Percentiles rank a stretch among this genome's conserved stretches.
These are phyloP conservation scores for Cryptococcus jaspeensis DNA, from an alignment of 1,284 basidiomycete genomes.

Conservation along the genomic window DNA sequence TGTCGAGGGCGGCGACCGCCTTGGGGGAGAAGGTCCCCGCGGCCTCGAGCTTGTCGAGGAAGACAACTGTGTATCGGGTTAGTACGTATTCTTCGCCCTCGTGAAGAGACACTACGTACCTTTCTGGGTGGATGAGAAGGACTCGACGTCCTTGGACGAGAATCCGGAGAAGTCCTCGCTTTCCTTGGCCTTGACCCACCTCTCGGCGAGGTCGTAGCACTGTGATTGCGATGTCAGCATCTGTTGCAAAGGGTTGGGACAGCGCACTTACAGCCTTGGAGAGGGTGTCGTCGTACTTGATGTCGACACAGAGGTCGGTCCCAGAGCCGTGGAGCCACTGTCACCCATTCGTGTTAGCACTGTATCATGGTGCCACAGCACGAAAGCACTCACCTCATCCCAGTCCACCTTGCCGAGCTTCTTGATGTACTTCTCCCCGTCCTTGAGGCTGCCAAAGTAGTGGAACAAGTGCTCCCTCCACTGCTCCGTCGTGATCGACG, in stretches of 20 bases:
- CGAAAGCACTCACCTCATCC: slow-evolving; percentile 57
- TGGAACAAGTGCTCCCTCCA: slow-evolving; percentile 82
- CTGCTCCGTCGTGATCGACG: slow-evolving; percentile 81
- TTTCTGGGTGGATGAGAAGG: slow-evolving; percentile 46
- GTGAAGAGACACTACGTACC: slow-evolving; percentile 16
- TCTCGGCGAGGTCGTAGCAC: slow-evolving; percentile 63
- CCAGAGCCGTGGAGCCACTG: slow-evolving; percentile 84
- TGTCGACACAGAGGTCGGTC: slow-evolving; percentile 68
- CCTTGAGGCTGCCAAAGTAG: slow-evolving; percentile 63
- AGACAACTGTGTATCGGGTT: slow-evolving; percentile 42
- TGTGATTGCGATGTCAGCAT: slow-evolving; percentile 18
- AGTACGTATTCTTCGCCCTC: neutral
- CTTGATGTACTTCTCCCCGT: slow-evolving; percentile 64
- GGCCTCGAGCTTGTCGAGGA: slow-evolving; percentile 54
- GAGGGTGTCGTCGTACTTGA: slow-evolving; percentile 79
- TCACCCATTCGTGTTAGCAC: neutral
- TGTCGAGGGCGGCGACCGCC: slow-evolving; percentile 48
- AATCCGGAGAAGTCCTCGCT: slow-evolving; percentile 48
- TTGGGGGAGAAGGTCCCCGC: slow-evolving; percentile 40
- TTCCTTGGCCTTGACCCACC: slow-evolving; percentile 71
- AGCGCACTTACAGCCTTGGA: slow-evolving; percentile 56
- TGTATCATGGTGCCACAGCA: slow-evolving; percentile 24
- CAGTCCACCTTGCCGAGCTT: slow-evolving; percentile 74
- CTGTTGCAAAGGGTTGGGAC: neutral
- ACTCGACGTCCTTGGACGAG: slow-evolving; percentile 40